phyloP scores from a whole-genome alignment of 163 green algal genomes.

The Coccomyxa subellipsoidea region DNA sequence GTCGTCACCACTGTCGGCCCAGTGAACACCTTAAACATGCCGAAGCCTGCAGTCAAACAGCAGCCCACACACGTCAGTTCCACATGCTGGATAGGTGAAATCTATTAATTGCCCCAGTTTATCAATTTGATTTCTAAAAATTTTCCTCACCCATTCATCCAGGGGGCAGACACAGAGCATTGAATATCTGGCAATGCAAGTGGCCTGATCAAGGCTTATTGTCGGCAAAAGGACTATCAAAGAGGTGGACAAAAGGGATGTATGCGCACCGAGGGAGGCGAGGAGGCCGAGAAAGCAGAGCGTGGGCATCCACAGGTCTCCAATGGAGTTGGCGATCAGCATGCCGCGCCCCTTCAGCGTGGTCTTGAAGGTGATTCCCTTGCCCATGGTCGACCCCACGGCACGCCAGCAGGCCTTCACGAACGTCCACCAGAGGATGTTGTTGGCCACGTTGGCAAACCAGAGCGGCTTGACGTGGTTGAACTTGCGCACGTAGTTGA shows the following conservation, averaged over 20 bases:
- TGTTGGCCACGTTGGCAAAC: conserved; percentile 59
- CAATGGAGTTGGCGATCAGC: conserved; percentile 22
- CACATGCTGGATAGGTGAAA: too few relatives aligned
- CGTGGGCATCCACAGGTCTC: conserved; percentile 51
- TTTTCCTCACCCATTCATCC: too few relatives aligned
- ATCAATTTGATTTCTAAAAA: too few relatives aligned
- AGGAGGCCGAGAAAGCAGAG: conserved; percentile 38
- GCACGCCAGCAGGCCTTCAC: conserved; percentile 56
- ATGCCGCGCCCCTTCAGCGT: conserved; percentile 51
- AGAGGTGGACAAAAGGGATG: neutral
- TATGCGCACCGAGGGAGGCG: conserved; percentile 28
- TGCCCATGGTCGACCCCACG: conserved; percentile 29
- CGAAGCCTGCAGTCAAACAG: conserved; percentile 26
- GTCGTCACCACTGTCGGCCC: conserved; percentile 36
- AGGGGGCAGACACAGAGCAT: too few relatives aligned
- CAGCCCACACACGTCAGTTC: neutral
- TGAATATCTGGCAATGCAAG: too few relatives aligned
- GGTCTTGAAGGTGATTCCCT: conserved; percentile 61
- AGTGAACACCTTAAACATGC: conserved; percentile 40
- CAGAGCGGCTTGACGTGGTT: conserved; percentile 48
- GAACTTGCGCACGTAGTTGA: conserved; percentile 38
- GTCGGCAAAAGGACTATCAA: too few relatives aligned
- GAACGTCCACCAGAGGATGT: conserved; percentile 57
- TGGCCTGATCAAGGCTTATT: too few relatives aligned
- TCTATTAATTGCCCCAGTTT: too few relatives aligned